These are phyloP conservation scores for Agapanthus africanus DNA, from an alignment of 106 monocot genomes.

Conservation along the genomic window DNA sequence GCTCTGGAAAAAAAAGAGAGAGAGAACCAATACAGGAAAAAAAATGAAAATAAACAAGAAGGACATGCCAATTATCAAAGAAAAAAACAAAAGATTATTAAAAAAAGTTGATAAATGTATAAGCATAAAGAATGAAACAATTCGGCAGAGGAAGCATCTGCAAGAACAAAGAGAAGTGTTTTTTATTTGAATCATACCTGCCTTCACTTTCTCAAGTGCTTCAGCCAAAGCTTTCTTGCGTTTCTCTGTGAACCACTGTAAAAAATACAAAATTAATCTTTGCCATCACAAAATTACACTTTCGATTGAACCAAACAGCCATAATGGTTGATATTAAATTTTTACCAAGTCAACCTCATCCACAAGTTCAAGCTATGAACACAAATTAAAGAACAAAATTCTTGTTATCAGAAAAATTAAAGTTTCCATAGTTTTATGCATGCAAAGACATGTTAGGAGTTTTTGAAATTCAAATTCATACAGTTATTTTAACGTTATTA, in stretches of 20 bases:
- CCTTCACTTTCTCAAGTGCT: constrained; percentile 80
- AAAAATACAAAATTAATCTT: neutral
- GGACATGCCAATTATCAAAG: neutral
- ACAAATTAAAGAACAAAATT: too few relatives aligned
- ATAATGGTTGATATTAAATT: too few relatives aligned
- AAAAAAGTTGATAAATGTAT: neutral
- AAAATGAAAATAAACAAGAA: neutral
- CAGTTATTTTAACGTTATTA: too few relatives aligned
- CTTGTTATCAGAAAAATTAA: too few relatives aligned
- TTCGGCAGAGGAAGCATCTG: neutral
- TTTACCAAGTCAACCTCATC: too few relatives aligned
- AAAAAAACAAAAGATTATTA: neutral
- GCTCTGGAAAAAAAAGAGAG: constrained; percentile 31
- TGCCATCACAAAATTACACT: neutral
- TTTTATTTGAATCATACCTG: constrained; percentile 35
- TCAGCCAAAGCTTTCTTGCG: constrained; percentile 63
- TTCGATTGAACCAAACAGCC: too few relatives aligned
- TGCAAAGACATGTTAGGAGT: too few relatives aligned
- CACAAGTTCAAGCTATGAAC: too few relatives aligned
- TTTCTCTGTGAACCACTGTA: constrained; percentile 61
- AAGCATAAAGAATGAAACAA: neutral
- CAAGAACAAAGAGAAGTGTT: neutral
- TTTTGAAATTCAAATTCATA: too few relatives aligned
- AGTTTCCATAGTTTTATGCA: too few relatives aligned
- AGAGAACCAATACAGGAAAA: neutral